These are phyloP conservation scores for Xylaria sp. DNA, from an alignment of 2,329 filamentous ascomycete species.

Conservation along the genomic window DNA sequence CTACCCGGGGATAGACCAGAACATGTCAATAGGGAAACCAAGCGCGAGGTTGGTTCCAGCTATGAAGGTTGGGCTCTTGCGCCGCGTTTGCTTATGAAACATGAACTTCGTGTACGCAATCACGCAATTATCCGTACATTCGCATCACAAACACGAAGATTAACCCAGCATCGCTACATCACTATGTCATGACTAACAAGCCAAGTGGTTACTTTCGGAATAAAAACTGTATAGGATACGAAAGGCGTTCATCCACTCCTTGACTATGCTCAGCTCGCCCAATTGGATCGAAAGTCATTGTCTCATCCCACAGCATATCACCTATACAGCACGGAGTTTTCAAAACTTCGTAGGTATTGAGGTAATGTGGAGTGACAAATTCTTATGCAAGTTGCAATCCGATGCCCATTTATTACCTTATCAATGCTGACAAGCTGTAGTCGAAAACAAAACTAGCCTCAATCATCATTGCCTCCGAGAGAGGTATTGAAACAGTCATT, in stretches of 20 bases:
- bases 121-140: neutral
- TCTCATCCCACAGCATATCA: neutral
- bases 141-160: neutral
- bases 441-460: neutral
- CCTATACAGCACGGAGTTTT: no score
- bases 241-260: no score
- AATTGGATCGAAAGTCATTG: neutral
- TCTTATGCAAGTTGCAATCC: neutral
- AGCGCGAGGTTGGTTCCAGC: neutral
- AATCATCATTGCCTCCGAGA: neutral
- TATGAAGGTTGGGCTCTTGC: neutral
- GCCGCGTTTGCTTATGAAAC: neutral
- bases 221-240: neutral
- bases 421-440: neutral
- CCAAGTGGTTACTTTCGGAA: neutral
- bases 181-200: conserved; percentile 19
- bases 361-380: neutral
- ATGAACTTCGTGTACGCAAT: neutral
- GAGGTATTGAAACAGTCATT: no score
- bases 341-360: neutral
- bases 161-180: neutral
- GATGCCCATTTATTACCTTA: neutral
- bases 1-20: neutral
- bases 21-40: neutral
- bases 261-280: neutral